A percentile compares a stretch with the other conserved stretches of the same genome.
Evolutionary conservation across 768 basidiomycete genomes (phyloP).

Genomic region (Jaapia argillacea): DNA sequence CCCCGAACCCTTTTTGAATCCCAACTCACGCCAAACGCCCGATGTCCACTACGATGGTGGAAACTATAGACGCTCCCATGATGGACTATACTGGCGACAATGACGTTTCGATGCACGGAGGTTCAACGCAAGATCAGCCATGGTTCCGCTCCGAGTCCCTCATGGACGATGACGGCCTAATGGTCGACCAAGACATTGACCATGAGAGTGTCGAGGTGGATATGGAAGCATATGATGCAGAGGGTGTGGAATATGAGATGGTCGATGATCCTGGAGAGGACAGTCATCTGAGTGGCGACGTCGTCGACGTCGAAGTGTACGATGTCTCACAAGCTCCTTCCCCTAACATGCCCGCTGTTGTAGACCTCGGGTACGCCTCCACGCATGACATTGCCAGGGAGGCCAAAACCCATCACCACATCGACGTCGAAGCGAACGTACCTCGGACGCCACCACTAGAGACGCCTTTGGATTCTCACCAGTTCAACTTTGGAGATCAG

Average conservation of each 20-base stretch:
- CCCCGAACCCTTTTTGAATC: background rate
- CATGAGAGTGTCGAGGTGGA: constrained; percentile 49
- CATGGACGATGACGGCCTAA: constrained; percentile 49
- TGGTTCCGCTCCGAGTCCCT: constrained; percentile 43
- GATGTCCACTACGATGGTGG: constrained; percentile 18
- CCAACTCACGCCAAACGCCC: background rate
- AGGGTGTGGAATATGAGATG: constrained; percentile 50
- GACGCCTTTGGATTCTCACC: no score
- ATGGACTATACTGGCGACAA: constrained; percentile 44
- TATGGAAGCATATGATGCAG: constrained; percentile 46
- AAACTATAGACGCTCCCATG: constrained; percentile 56
- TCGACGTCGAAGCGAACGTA: no score
- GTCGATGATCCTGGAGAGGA: constrained; percentile 28
- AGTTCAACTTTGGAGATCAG: no score
- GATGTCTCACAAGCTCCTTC: constrained; percentile 27
- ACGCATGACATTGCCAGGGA: no score
- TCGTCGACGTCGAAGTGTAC: constrained; percentile 36
- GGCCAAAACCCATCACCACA: no score
- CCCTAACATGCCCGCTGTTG: no score
- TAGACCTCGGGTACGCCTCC: no score
- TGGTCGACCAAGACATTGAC: constrained; percentile 17
- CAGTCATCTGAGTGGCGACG: constrained; percentile 18
- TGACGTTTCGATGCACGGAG: constrained; percentile 49
- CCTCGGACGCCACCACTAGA: no score
- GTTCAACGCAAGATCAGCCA: constrained; percentile 27